phyloP scores from a whole-genome alignment of 192 early-diverging fungal genomes.

The Coemansia asiatica region DNA sequence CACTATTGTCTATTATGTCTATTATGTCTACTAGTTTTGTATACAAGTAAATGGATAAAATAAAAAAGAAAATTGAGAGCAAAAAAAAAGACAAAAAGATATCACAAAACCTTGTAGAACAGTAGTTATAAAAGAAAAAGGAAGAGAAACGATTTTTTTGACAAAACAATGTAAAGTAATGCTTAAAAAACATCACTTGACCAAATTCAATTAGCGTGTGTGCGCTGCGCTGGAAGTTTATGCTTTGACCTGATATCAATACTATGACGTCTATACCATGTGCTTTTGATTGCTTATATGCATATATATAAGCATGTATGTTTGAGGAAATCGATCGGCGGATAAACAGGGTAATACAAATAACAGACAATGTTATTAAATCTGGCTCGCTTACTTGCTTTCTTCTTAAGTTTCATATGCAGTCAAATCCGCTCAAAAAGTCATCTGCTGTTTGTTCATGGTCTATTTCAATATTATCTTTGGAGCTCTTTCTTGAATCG shows the following conservation, averaged over 20 bases:
- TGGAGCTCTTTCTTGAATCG: no score
- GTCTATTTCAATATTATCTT: neutral
- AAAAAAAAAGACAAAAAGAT: neutral
- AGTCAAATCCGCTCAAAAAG: neutral
- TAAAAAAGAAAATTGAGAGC: neutral
- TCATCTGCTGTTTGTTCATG: neutral
- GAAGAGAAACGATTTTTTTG: neutral
- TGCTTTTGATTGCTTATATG: neutral
- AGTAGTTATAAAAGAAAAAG: neutral
- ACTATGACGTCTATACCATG: neutral
- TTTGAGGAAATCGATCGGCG: neutral
- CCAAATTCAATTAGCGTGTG: neutral
- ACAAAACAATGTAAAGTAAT: neutral
- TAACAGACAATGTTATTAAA: no score
- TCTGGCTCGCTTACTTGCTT: neutral
- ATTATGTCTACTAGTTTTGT: neutral
- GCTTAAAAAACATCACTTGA: constrained; percentile 1
- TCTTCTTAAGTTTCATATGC: neutral
- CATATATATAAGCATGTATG: neutral
- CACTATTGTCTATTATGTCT: neutral
- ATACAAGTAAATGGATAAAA: neutral
- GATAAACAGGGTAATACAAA: neutral
- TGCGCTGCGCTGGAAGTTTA: constrained; percentile 8
- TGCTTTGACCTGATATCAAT: neutral
- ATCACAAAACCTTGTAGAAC: no score